phyloP scores from a whole-genome alignment of 2,329 filamentous ascomycete genomes.

The Xylaria sp. region DNA sequence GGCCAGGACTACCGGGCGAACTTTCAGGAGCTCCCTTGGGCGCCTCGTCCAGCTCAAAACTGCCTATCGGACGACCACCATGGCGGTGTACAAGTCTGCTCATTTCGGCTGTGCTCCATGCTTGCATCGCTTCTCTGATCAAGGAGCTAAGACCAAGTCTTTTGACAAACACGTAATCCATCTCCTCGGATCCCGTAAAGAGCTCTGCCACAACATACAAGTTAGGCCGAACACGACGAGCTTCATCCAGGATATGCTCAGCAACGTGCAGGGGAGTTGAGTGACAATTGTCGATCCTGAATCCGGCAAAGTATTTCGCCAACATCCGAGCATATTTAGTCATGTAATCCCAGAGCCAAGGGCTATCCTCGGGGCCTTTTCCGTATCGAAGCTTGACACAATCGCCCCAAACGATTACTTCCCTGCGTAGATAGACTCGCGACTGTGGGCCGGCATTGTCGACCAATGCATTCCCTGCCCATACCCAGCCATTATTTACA shows the following conservation, averaged over 20 bases:
- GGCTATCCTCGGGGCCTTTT: slow-evolving; percentile 80
- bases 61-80: slow-evolving; percentile 93
- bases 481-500: slow-evolving; percentile 98
- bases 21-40: slow-evolving; percentile 62
- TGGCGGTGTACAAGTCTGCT: slow-evolving; percentile 94
- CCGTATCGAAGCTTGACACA: slow-evolving; percentile 98
- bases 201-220: slow-evolving; percentile 94
- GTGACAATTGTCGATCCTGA: slow-evolving; percentile 98
- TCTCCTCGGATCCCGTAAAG: slow-evolving; percentile 94
- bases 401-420: slow-evolving; percentile 98
- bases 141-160: slow-evolving; percentile 89
- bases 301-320: slow-evolving; percentile 93
- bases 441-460: slow-evolving; percentile 94
- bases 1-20: slow-evolving; percentile 48
- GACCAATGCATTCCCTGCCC: slow-evolving; percentile 92
- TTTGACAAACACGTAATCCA: slow-evolving; percentile 96
- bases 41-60: slow-evolving; percentile 93
- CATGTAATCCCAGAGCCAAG: slow-evolving; percentile 97
- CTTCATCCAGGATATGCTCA: slow-evolving; percentile 93
- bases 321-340: slow-evolving; percentile 89
- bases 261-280: slow-evolving; percentile 95
- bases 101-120: slow-evolving; percentile 93
- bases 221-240: slow-evolving; percentile 86
- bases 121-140: slow-evolving; percentile 98
- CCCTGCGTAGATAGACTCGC: slow-evolving; percentile 90